A percentile compares a stretch with the other conserved stretches of the same genome.
These are phyloP conservation scores for Pistacia atlantica DNA, from an alignment of 345 rosid genomes.

Conservation along the genomic window DNA sequence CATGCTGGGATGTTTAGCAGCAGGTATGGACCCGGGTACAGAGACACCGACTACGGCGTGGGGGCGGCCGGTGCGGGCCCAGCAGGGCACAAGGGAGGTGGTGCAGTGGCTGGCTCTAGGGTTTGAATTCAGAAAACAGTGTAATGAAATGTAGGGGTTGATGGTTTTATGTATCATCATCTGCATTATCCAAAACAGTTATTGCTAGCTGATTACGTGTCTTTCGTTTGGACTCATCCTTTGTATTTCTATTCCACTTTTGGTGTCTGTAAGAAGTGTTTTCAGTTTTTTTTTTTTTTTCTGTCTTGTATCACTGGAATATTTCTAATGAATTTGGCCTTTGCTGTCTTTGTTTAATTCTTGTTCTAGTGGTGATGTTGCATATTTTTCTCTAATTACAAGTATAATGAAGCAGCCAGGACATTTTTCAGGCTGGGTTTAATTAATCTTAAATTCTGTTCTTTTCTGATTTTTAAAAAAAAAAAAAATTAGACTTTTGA, in stretches of 20 bases:
- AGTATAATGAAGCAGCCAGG: too few species aligned
- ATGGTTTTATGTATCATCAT: neutral
- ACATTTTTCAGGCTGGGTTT: too few species aligned
- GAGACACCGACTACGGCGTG: constrained; percentile 54
- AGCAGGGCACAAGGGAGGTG: constrained; percentile 31
- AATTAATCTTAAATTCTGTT: too few species aligned
- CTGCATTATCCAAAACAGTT: neutral
- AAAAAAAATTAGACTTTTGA: too few species aligned
- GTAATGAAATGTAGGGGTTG: neutral
- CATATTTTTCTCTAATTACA: too few species aligned
- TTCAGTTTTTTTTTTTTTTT: neutral
- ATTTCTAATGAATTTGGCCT: neutral
- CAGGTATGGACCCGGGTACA: constrained; percentile 79
- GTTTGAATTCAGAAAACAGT: constrained; percentile 24
- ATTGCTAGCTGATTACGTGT: neutral
- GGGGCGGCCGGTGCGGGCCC: constrained; percentile 38
- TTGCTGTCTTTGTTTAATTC: neutral
- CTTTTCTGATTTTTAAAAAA: too few species aligned
- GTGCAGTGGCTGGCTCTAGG: constrained; percentile 21
- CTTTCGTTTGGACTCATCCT: neutral
- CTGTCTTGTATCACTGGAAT: neutral
- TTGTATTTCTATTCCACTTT: neutral
- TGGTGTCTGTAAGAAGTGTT: neutral
- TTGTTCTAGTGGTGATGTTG: too few species aligned
- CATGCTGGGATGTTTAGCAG: constrained; percentile 80